Percentiles rank a stretch among this genome's conserved stretches.
Evolutionary conservation across 1,284 basidiomycete genomes (phyloP).

Genomic region (Quambalaria eucalypti): DNA sequence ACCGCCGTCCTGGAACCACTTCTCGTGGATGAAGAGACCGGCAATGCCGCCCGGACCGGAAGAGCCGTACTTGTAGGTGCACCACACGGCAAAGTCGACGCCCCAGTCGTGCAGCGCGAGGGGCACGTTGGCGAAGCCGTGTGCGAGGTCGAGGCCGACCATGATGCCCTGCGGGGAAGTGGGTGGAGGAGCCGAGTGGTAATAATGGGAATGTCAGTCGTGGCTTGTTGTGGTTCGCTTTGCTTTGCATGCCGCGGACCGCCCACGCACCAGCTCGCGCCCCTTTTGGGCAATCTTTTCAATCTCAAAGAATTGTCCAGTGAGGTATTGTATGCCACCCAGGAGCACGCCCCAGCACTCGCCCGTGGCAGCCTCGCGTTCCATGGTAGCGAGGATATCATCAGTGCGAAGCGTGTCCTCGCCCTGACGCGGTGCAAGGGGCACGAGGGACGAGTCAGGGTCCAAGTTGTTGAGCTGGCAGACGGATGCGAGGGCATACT

Average conservation of each 20-base stretch:
- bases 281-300: conserved; percentile 69
- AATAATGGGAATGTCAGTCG: neutral
- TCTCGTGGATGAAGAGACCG: conserved; percentile 80
- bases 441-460: conserved; percentile 65
- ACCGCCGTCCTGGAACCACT: conserved; percentile 48
- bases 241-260: neutral
- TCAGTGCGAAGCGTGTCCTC: conserved; percentile 80
- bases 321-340: conserved; percentile 70
- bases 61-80: conserved; percentile 64
- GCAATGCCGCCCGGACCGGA: conserved; percentile 89
- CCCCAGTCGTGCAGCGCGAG: conserved; percentile 82
- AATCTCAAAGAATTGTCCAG: conserved; percentile 91
- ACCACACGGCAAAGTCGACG: conserved; percentile 75
- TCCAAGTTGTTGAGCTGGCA: conserved; percentile 69
- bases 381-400: conserved; percentile 74
- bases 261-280: conserved; percentile 12
- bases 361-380: conserved; percentile 39
- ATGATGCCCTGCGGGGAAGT: conserved; percentile 68
- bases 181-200: neutral
- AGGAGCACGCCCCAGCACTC: conserved; percentile 38
- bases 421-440: conserved; percentile 67
- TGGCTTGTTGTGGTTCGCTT: neutral
- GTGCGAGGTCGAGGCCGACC: conserved; percentile 91
- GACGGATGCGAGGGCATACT: conserved; percentile 90
- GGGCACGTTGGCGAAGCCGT: conserved; percentile 87